phyloP scores from a whole-genome alignment of 192 early-diverging fungal genomes.

The Hyaloraphidium curvatum region DNA sequence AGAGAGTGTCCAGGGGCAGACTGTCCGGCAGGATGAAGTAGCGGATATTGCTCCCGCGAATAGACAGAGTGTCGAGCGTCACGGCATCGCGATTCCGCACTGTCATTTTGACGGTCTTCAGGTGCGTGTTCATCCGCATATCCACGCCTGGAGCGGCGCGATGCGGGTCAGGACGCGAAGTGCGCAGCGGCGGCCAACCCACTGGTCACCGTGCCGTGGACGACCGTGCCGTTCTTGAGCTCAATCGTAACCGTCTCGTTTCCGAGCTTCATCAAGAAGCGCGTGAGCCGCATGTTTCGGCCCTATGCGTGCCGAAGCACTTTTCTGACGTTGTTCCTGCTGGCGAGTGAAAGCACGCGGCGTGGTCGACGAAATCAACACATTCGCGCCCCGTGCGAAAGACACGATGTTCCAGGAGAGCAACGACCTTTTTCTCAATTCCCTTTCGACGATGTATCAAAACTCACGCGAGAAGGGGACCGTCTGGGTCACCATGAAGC shows the following conservation, averaged over 20 bases:
- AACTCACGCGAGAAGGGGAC: constrained; percentile 7
- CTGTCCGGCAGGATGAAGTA: constrained; percentile 93
- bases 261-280: constrained; percentile 95
- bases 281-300: constrained; percentile 10
- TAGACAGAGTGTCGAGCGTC: constrained; percentile 74
- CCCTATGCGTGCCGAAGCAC: not conserved
- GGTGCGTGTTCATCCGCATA: constrained; percentile 99
- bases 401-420: constrained; percentile 1
- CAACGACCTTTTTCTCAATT: constrained; percentile 3
- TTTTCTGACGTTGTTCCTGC: not conserved
- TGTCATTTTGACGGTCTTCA: constrained; percentile 97
- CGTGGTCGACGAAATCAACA: constrained; percentile 1
- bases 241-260: constrained; percentile 97
- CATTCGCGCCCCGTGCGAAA: not conserved
- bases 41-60: constrained; percentile 87
- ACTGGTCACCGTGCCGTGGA: constrained; percentile 84
- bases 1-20: constrained; percentile 81
- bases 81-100: constrained; percentile 80
- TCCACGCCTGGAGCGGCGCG: constrained; percentile 69
- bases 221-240: constrained; percentile 94
- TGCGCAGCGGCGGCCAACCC: not conserved
- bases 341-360: not conserved
- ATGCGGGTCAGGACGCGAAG: constrained; percentile 1
- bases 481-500: constrained; percentile 8
- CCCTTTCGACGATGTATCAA: constrained; percentile 3